Evolutionary conservation across 164 flowering plant species (phyloP).

Genomic region (Berberis thunbergii): DNA sequence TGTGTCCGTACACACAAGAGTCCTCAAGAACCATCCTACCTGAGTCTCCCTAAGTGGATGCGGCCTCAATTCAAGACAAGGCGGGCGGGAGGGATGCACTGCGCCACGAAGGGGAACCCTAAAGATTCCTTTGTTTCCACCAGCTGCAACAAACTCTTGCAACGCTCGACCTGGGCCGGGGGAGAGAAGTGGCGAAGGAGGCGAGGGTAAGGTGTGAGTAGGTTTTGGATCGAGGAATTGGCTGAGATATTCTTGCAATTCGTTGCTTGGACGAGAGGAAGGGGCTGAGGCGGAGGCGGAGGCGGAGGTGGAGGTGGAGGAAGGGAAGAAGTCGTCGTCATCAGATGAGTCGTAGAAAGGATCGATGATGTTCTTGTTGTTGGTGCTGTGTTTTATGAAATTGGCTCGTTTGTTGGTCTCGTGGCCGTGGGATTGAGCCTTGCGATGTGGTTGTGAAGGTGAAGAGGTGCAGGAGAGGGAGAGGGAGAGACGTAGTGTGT

Average conservation of each 20-base stretch:
- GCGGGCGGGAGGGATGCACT: conserved; percentile 76
- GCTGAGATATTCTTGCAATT: not conserved
- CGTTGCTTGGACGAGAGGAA: not conserved
- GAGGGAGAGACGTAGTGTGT: conserved; percentile 1
- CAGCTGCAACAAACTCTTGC: conserved; percentile 63
- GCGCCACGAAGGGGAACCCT: conserved; percentile 59
- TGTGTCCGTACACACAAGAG: conserved; percentile 51
- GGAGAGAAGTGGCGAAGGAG: not conserved
- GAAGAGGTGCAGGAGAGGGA: conserved; percentile 19
- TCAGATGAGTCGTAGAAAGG: conserved; percentile 25
- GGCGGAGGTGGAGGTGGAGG: not conserved
- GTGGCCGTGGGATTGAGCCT: not conserved
- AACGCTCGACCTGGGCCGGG: conserved; percentile 8
- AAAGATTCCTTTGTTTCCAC: conserved; percentile 62
- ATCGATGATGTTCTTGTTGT: conserved; percentile 27
- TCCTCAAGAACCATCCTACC: conserved; percentile 64
- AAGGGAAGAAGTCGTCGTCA: conserved; percentile 30
- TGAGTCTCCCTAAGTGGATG: conserved; percentile 91
- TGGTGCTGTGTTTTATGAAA: conserved; percentile 70
- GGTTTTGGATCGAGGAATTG: not conserved
- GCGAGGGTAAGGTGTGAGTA: not conserved
- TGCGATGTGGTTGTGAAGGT: not conserved
- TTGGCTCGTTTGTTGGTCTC: conserved; percentile 18
- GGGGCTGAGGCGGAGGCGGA: not conserved
- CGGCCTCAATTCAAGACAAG: conserved; percentile 80